Conservation (phyloP, 257 asterid species). For the Mentha longifolia region DNA sequence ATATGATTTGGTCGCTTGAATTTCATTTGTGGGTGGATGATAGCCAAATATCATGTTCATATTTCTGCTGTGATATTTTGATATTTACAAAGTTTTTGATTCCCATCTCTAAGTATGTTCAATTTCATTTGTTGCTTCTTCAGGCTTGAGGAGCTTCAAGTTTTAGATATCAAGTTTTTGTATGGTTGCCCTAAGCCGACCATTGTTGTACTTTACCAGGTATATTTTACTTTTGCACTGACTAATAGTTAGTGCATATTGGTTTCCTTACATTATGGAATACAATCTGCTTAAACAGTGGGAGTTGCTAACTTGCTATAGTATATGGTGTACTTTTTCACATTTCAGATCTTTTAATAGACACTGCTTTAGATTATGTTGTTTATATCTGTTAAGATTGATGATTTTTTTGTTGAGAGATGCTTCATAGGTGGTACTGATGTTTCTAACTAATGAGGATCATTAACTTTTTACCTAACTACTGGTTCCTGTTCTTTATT, state of each 20-base stretch:
- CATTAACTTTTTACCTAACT: neutral
- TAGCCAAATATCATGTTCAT: neutral
- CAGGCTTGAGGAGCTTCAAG: constrained; percentile 98
- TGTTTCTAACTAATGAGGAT: constrained; percentile 4
- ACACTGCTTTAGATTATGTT: neutral
- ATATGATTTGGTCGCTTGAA: neutral
- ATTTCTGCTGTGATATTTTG: neutral
- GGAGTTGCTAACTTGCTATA: constrained; percentile 12
- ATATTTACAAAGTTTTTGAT: constrained; percentile 18
- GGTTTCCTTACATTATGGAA: constrained; percentile 13
- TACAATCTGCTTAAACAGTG: constrained; percentile 4
- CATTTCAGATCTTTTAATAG: constrained; percentile 16
- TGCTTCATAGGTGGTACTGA: constrained; percentile 21
- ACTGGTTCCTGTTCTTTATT: neutral
- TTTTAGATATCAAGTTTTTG: constrained; percentile 90
- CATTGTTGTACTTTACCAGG: constrained; percentile 93
- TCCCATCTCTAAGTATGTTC: constrained; percentile 20
- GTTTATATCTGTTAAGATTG: neutral
- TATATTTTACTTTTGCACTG: constrained; percentile 30
- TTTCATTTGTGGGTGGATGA: constrained; percentile 1
- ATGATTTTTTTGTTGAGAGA: neutral
- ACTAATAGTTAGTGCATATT: constrained; percentile 15
- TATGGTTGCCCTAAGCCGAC: constrained; percentile 92
- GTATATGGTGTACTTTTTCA: neutral
- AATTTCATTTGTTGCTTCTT: constrained; percentile 30